Conservation (phyloP, 106 monocot species). For the Vanilla planifolia region DNA sequence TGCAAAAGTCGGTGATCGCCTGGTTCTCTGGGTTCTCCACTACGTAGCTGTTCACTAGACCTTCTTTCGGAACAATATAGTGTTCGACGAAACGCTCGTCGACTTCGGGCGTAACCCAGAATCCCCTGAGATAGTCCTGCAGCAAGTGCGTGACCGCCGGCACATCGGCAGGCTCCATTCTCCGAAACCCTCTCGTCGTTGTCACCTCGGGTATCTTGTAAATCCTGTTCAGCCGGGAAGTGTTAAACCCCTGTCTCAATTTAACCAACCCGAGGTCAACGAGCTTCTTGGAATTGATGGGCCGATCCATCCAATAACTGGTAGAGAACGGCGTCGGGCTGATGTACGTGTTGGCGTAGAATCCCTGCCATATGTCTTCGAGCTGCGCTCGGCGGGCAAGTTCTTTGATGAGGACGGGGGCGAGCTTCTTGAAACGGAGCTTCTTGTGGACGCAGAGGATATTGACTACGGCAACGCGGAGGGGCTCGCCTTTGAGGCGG, state of each 20-base stretch:
- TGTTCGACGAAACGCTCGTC: constrained; percentile 64
- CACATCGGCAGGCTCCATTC: constrained; percentile 65
- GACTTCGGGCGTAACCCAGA: constrained; percentile 48
- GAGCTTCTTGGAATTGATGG: constrained; percentile 53
- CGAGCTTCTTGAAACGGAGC: constrained; percentile 52
- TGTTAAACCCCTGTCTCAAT: background rate
- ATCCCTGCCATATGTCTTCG: constrained; percentile 57
- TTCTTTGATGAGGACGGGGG: constrained; percentile 58
- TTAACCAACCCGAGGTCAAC: constrained; percentile 54
- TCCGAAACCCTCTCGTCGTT: constrained; percentile 50
- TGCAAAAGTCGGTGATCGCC: constrained; percentile 69
- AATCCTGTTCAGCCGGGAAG: constrained; percentile 7
- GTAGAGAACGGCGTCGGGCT: constrained; percentile 41
- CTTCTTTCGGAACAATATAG: constrained; percentile 55
- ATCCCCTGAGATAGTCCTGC: constrained; percentile 37
- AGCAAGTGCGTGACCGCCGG: constrained; percentile 51
- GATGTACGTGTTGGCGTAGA: constrained; percentile 44
- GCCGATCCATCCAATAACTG: constrained; percentile 45
- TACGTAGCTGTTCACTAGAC: constrained; percentile 59
- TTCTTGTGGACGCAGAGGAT: constrained; percentile 69
- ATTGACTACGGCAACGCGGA: constrained; percentile 53
- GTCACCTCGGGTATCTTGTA: constrained; percentile 48
- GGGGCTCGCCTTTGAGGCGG: constrained; percentile 29
- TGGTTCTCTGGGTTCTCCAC: constrained; percentile 52
- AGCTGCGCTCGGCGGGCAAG: constrained; percentile 40